These are phyloP conservation scores for Kwoniella bestiolae DNA, from an alignment of 768 basidiomycete genomes.

Conservation along the genomic window DNA sequence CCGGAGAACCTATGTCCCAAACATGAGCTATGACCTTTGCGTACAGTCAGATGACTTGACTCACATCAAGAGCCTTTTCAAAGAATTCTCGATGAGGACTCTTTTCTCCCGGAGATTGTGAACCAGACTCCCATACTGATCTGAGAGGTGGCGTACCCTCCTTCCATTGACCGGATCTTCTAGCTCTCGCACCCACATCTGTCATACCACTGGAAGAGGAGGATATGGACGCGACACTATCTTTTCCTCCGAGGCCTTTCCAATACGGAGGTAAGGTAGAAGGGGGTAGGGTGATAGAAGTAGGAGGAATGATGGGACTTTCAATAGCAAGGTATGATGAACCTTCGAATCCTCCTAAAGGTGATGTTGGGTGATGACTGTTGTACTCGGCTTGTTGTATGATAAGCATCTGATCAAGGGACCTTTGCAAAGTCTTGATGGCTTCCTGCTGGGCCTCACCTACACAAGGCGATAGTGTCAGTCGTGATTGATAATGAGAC, in stretches of 20 bases:
- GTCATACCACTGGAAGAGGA: background rate
- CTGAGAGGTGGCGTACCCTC: background rate
- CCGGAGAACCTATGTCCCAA: conserved; percentile 26
- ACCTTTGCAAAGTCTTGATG: conserved; percentile 76
- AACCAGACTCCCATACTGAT: conserved; percentile 5
- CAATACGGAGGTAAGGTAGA: conserved; percentile 9
- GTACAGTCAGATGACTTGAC: background rate
- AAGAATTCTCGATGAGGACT: conserved; percentile 33
- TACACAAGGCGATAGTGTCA: background rate
- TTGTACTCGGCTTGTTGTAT: conserved; percentile 48
- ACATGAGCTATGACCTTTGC: background rate
- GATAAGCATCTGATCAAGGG: conserved; percentile 57
- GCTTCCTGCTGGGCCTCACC: conserved; percentile 75
- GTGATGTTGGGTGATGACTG: conserved; percentile 29
- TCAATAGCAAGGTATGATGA: background rate
- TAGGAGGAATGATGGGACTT: background rate
- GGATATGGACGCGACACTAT: background rate
- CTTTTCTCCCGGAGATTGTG: conserved; percentile 5
- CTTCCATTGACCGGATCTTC: background rate
- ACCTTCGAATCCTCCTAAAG: background rate
- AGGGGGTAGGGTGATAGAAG: background rate
- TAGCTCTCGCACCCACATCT: background rate
- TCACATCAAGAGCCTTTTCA: conserved; percentile 43
- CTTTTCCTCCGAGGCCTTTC: conserved; percentile 11
- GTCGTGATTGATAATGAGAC: background rate